Percentiles rank a stretch among this genome's conserved stretches.
These are phyloP conservation scores for Dendrothele bispora DNA, from an alignment of 768 basidiomycete genomes.

Conservation along the genomic window DNA sequence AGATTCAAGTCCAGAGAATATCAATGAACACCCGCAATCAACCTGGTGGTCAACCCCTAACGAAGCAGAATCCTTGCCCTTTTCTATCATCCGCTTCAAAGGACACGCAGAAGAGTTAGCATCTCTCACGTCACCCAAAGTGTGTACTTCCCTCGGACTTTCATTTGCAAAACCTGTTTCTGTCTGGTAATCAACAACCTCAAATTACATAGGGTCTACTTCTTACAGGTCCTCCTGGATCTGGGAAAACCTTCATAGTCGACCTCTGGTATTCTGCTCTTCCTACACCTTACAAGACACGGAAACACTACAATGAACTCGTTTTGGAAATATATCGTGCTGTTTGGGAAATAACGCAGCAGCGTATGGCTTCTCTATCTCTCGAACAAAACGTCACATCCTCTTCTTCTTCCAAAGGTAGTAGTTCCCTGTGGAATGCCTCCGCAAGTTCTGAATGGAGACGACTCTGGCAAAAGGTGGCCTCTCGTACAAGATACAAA, in stretches of 20 bases:
- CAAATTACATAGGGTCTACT: slow-evolving; percentile 43
- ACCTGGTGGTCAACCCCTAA: slow-evolving; percentile 30
- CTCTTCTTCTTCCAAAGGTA: too few relatives aligned
- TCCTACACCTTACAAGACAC: slow-evolving; percentile 50
- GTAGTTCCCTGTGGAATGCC: slow-evolving; percentile 21
- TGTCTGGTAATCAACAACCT: neutral
- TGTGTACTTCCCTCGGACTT: slow-evolving; percentile 17
- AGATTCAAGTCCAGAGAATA: neutral
- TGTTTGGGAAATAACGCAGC: slow-evolving; percentile 51
- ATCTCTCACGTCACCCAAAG: slow-evolving; percentile 51
- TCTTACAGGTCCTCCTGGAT: slow-evolving; percentile 51
- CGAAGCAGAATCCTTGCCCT: slow-evolving; percentile 16
- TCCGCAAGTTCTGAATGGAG: slow-evolving; percentile 27
- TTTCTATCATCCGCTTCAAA: slow-evolving; percentile 38
- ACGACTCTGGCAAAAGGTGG: slow-evolving; percentile 29
- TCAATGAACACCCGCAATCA: slow-evolving; percentile 23
- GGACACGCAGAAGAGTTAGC: slow-evolving; percentile 53
- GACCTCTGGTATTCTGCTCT: slow-evolving; percentile 57
- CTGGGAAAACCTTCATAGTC: slow-evolving; percentile 54
- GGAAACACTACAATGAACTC: slow-evolving; percentile 59
- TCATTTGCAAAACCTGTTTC: too few relatives aligned
- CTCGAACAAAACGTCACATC: too few relatives aligned
- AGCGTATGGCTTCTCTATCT: slow-evolving; percentile 26
- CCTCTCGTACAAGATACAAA: slow-evolving; percentile 29
- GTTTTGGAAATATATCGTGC: slow-evolving; percentile 55